Base-by-base conservation (phyloP, 2,329 filamentous ascomycete genomes). In the Dryadomyces quercus-mongolicae region DNA sequence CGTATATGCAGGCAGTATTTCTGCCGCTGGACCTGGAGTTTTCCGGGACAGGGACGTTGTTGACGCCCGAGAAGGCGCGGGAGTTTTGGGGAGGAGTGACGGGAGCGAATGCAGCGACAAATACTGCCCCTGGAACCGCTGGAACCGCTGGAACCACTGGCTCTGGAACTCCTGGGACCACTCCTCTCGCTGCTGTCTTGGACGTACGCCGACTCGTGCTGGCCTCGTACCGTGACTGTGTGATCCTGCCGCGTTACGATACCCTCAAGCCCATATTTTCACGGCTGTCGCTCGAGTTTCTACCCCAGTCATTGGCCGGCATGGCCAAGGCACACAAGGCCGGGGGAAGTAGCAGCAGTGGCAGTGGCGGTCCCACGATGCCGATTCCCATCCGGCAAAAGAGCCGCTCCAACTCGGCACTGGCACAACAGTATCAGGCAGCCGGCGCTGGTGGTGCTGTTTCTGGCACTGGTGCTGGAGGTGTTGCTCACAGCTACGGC, bases 1-100 rank as follows among this genome's bases (percentile, higher is more conserved):
- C 93, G 0, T 97, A 95, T 64, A 84, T 98, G 62, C 92, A 97
- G 71, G 90, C 92, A 1, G 91, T 96, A 1, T 96, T 98, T 65
- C 73, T 98, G 1, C 93, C 91, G 0, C 72, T 98, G 1, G 93
- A 98, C 64, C 79, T 95, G 12, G 93, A 98, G 66, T 95, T 98
- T 65, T 85, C 88, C 53, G 93, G 92, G 6, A 79, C 80, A 49
- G 93, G 93, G 16, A 75, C 81, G 0, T 78, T 97, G 54, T 85
- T 97, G 78, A 84, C 78, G 0, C 68, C 79, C 0, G 82, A 88
- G 5, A 85, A 94, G 68, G 86, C 91, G 5, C 82, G 84, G 44
- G 92, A 97, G 56, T 95, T 96, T 63, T 97, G 92, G 90, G 86
- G 86, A 31, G 84, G 83, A 7, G 76, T 87, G 18, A 4, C 59